Evolutionary conservation across 129 eudicot genomes (phyloP), one percentile per base, ranked within the genome.

Genomic region (Smallanthus sonchifolius): DNA sequence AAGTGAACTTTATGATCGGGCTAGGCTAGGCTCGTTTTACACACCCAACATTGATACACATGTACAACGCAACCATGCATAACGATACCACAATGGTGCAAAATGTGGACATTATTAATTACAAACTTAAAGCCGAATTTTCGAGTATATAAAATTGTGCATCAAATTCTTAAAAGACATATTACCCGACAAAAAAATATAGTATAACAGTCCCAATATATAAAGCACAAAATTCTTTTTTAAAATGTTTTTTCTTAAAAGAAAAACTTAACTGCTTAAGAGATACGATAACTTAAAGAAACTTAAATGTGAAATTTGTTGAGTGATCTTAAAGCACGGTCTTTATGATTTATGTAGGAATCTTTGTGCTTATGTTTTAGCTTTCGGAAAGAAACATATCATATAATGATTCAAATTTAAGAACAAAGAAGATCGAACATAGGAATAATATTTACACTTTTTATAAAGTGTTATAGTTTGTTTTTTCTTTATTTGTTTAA

Each of bases 371-470:
- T 72, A n/a, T 30, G 48, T 55, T 40, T 42, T 64, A 55, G 56
- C 78, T 72, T 64, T 79, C 40, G 35, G 60, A 72, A 72, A 72
- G 77, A 65, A 55, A 65, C 78, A 64, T 64, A 54, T 65, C 68
- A 65, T 64, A 52, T 15, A 64, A 63, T 72, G 63, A 54, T 72
- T 79, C 69, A 79, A 72, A 72, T 72, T 65, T 54, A 79, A 79
- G 67, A 78, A 71, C 77, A 79, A 72, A 72, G 68, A 67, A 54
- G 77, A 79, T 79, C 82, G 73, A 72, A 79, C 67, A 66, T 65
- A 79, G 73, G 83, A 79, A 79, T 79, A 72, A 64, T 65, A 65
- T 79, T 34, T 72, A 65, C 24, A 45, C 83, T 79, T 79, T 79
- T 37, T 72, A 5, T 65, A 79, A 79, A 79, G 78, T 5, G 43